Percentiles rank a stretch among this genome's conserved stretches.
Evolutionary conservation across 352 stramenopile species (phyloP).

Genomic region (Globisporangium parvum): DNA sequence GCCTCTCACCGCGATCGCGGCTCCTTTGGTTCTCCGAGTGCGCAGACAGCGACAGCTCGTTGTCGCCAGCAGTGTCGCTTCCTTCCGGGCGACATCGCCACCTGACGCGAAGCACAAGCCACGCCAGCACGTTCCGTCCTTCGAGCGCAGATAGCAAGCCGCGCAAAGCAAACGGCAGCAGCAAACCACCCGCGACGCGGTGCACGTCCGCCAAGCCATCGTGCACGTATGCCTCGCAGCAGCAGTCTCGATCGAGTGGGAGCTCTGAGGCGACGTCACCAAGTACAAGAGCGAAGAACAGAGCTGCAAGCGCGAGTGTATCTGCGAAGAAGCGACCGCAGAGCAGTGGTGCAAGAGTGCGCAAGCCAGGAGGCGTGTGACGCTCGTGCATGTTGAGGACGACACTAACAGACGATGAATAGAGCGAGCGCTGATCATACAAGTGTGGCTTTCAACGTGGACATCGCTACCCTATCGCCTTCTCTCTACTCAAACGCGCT

Average conservation of each 20-base stretch:
- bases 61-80: not conserved
- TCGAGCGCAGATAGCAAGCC: constrained; percentile 1
- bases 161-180: not conserved
- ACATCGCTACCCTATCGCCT: too few species aligned
- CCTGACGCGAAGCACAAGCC: constrained; percentile 3
- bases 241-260: constrained; percentile 1
- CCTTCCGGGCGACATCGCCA: not conserved
- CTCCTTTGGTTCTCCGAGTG: constrained; percentile 60
- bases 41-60: constrained; percentile 17
- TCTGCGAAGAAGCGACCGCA: constrained; percentile 5
- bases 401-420: not conserved
- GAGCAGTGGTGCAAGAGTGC: not conserved
- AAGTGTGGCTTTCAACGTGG: too few species aligned
- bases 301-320: not conserved
- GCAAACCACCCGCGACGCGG: constrained; percentile 6
- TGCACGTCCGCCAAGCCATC: constrained; percentile 22
- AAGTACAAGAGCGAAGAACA: not conserved
- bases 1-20: constrained; percentile 50
- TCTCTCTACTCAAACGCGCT: not conserved
- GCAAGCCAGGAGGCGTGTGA: not conserved
- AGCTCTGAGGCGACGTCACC: not conserved
- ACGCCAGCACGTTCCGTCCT: constrained; percentile 4
- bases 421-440: not conserved
- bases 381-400: not conserved
- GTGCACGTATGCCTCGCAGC: not conserved